These are phyloP conservation scores for Lactarius quietus DNA, from an alignment of 768 basidiomycete genomes.

Conservation along the genomic window DNA sequence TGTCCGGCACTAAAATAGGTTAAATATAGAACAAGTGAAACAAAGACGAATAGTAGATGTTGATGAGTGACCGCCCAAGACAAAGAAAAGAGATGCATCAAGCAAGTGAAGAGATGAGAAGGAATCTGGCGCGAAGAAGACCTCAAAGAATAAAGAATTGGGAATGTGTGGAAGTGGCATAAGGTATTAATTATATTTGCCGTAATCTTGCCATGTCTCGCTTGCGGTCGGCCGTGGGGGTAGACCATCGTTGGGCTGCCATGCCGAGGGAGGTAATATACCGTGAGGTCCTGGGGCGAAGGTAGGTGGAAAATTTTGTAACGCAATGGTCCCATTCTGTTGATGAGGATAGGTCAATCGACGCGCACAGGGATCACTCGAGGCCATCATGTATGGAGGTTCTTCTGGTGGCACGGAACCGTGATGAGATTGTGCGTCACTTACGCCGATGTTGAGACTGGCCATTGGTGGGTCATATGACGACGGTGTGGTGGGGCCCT, in stretches of 20 bases:
- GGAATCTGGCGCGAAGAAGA: neutral
- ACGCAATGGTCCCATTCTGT: constrained; percentile 15
- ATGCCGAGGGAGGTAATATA: constrained; percentile 8
- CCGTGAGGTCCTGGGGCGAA: constrained; percentile 7
- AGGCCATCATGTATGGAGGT: constrained; percentile 9
- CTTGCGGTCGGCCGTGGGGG: constrained; percentile 5
- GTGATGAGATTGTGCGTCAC: constrained; percentile 17
- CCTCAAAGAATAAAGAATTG: neutral
- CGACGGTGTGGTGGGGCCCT: constrained; percentile 12
- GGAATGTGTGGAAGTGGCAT: neutral
- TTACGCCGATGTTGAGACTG: constrained; percentile 5
- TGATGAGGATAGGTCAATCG: constrained; percentile 13
- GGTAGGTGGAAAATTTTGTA: constrained; percentile 6
- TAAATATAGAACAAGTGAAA: constrained; percentile 19
- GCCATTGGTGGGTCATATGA: constrained; percentile 20
- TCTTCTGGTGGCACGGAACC: constrained; percentile 19
- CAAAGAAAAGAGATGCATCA: constrained; percentile 7
- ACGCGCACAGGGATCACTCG: constrained; percentile 5
- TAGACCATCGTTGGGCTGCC: constrained; percentile 9
- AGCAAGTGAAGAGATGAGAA: neutral
- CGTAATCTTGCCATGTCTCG: constrained; percentile 16
- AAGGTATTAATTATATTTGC: constrained; percentile 13
- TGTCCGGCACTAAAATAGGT: constrained; percentile 20
- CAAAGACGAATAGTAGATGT: constrained; percentile 7
- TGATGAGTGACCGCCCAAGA: neutral